Evolutionary conservation across 495 filamentous ascomycete species (phyloP).

Genomic region (Xylaria acuta): DNA sequence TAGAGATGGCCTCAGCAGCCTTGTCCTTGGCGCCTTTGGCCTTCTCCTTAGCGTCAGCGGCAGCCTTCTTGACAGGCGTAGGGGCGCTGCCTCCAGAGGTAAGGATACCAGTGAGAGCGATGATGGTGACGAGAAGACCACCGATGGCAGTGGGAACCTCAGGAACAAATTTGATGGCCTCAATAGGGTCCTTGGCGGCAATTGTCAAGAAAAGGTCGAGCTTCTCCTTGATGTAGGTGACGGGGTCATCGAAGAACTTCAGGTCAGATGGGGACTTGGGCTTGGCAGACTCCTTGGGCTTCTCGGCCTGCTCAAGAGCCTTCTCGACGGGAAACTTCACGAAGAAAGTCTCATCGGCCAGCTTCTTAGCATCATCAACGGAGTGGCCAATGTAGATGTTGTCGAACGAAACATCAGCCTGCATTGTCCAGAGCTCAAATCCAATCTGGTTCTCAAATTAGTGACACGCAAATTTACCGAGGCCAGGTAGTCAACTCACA

Average conservation of each 20-base stretch:
- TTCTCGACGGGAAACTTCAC: slow-evolving; percentile 88
- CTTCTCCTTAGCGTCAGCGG: slow-evolving; percentile 74
- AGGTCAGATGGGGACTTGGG: slow-evolving; percentile 72
- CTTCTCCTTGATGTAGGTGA: slow-evolving; percentile 89
- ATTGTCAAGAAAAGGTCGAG: slow-evolving; percentile 85
- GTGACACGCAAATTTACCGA: slow-evolving; percentile 7
- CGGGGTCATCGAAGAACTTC: slow-evolving; percentile 91
- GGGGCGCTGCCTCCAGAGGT: slow-evolving; percentile 49
- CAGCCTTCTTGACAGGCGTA: slow-evolving; percentile 59
- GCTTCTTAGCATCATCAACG: slow-evolving; percentile 85
- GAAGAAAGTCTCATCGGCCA: slow-evolving; percentile 91
- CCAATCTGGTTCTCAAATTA: slow-evolving; percentile 68
- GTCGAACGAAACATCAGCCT: slow-evolving; percentile 97
- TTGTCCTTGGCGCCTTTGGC: slow-evolving; percentile 81
- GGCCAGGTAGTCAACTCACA: slow-evolving; percentile 60
- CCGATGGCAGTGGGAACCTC: slow-evolving; percentile 84
- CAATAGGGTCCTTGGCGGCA: slow-evolving; percentile 83
- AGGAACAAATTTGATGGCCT: slow-evolving; percentile 89
- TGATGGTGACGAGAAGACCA: slow-evolving; percentile 69
- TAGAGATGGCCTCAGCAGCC: slow-evolving; percentile 69
- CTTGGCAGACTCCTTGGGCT: slow-evolving; percentile 77
- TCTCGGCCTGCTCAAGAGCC: slow-evolving; percentile 78
- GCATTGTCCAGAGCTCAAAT: slow-evolving; percentile 99
- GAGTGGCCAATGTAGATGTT: slow-evolving; percentile 99
- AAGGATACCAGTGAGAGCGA: slow-evolving; percentile 69